Evolutionary conservation across 495 filamentous ascomycete genomes (phyloP).

Genomic region (Trichocladium antarcticum): DNA sequence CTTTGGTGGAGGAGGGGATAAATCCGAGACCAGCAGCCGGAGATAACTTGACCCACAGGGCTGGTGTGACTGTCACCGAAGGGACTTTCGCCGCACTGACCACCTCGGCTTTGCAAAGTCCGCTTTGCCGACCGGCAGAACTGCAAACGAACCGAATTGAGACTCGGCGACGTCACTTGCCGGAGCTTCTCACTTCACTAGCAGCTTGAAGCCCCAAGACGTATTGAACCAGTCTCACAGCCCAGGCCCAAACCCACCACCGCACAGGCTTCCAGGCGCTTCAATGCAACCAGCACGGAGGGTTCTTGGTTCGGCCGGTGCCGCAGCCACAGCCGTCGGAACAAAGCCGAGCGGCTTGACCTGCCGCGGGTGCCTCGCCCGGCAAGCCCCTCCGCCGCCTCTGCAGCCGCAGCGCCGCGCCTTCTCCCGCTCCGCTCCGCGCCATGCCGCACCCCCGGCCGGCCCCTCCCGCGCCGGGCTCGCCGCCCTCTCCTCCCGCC

Average conservation of each 20-base stretch:
- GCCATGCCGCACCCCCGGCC: constrained; percentile 8
- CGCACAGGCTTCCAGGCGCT: not conserved
- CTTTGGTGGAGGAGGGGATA: too few relatives aligned
- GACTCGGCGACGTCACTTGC: constrained; percentile 1
- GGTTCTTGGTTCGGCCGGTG: not conserved
- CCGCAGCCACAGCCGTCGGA: not conserved
- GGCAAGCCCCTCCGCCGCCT: not conserved
- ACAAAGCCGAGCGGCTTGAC: not conserved
- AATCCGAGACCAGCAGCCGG: too few relatives aligned
- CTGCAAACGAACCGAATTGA: too few relatives aligned
- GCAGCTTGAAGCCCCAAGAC: too few relatives aligned
- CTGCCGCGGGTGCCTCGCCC: constrained; percentile 1
- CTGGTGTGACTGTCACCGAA: too few relatives aligned
- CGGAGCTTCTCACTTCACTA: not conserved
- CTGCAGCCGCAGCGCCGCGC: constrained; percentile 12
- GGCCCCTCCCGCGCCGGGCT: constrained; percentile 37
- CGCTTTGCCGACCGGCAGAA: constrained; percentile 4
- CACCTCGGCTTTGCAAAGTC: constrained; percentile 1
- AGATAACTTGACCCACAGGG: too few relatives aligned
- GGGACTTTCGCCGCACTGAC: too few relatives aligned
- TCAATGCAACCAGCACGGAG: constrained; percentile 2
- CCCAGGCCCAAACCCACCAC: not conserved
- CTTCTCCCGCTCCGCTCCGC: constrained; percentile 1
- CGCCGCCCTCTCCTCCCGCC: constrained; percentile 53
- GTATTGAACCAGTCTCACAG: too few relatives aligned